phyloP scores from a whole-genome alignment of 2,329 filamentous ascomycete genomes.

The Alternaria sp. region DNA sequence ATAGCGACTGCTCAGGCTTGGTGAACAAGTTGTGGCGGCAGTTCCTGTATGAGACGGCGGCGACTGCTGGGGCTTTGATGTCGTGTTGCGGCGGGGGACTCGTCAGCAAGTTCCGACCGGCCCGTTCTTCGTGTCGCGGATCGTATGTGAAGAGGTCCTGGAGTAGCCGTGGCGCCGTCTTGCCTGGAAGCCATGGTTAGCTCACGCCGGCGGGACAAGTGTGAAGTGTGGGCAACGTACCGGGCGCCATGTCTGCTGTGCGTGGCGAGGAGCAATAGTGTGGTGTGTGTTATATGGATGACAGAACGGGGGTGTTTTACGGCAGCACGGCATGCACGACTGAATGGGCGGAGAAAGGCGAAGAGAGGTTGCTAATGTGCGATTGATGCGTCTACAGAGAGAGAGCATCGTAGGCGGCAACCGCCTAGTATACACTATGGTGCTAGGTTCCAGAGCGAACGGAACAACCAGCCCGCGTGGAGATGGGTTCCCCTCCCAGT shows the following conservation, averaged over 20 bases:
- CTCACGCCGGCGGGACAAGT: constrained; percentile 7
- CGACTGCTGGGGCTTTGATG: constrained; percentile 43
- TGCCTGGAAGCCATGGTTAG: constrained; percentile 51
- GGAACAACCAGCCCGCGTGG: constrained; percentile 3
- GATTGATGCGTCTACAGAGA: constrained; percentile 24
- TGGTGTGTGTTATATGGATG: constrained; percentile 10
- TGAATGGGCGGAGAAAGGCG: constrained; percentile 17
- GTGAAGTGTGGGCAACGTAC: constrained; percentile 23
- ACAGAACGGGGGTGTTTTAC: neutral
- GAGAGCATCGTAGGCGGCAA: constrained; percentile 32
- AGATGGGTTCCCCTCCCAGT: neutral
- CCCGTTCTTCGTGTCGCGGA: constrained; percentile 56
- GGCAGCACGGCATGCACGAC: constrained; percentile 15
- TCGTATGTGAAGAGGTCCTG: constrained; percentile 63
- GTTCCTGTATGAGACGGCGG: constrained; percentile 52
- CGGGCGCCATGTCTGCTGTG: constrained; percentile 34
- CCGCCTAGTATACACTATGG: constrained; percentile 17
- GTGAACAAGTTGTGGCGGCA: constrained; percentile 68
- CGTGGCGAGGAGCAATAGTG: constrained; percentile 7
- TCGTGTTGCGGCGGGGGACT: constrained; percentile 64
- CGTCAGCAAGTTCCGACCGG: constrained; percentile 65
- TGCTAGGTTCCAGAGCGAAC: constrained; percentile 2
- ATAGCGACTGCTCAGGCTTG: constrained; percentile 64
- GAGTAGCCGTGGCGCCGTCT: constrained; percentile 60
- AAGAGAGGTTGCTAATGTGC: constrained; percentile 18